Percentiles rank a stretch among this genome's conserved stretches.
phyloP scores from a whole-genome alignment of 1,139 yeast genomes.

The Saccharomyces hybrid region DNA sequence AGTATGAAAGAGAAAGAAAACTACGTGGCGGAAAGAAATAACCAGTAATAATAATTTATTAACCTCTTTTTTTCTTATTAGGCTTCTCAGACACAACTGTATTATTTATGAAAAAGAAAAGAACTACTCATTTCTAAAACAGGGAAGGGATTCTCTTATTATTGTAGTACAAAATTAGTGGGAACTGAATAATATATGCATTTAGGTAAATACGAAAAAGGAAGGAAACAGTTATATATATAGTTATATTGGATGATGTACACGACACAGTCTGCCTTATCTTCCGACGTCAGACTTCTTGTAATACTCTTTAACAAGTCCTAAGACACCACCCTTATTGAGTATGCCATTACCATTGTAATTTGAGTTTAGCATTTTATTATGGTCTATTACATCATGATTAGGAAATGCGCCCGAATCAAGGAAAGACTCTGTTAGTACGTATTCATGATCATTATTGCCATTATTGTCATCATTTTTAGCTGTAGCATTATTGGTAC shows the following conservation, averaged over 20 bases:
- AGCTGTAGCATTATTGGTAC: not conserved
- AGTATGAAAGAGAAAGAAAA: conserved; percentile 79
- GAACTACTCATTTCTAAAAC: not conserved
- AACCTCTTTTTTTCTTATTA: not conserved
- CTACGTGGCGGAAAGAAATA: conserved; percentile 45
- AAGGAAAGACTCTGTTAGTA: not conserved
- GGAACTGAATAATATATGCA: not conserved
- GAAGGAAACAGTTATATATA: not conserved
- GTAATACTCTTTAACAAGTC: conserved; percentile 76
- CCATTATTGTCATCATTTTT: not conserved
- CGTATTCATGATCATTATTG: not conserved
- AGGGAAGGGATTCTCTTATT: not conserved
- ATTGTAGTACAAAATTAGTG: not conserved
- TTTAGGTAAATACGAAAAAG: not conserved
- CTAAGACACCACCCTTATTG: conserved; percentile 51
- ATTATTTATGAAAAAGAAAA: not conserved
- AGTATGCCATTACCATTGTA: not conserved
- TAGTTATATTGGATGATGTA: not conserved
- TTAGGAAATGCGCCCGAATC: not conserved
- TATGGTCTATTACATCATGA: not conserved
- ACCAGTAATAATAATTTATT: conserved; percentile 3
- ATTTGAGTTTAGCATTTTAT: not conserved
- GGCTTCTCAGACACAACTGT: not conserved
- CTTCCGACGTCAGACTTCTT: conserved; percentile 44
- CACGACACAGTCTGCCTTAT: conserved; percentile 5